Base-by-base conservation (phyloP, 371 early-diverging fungal genomes). In the Mucor saturninus region DNA sequence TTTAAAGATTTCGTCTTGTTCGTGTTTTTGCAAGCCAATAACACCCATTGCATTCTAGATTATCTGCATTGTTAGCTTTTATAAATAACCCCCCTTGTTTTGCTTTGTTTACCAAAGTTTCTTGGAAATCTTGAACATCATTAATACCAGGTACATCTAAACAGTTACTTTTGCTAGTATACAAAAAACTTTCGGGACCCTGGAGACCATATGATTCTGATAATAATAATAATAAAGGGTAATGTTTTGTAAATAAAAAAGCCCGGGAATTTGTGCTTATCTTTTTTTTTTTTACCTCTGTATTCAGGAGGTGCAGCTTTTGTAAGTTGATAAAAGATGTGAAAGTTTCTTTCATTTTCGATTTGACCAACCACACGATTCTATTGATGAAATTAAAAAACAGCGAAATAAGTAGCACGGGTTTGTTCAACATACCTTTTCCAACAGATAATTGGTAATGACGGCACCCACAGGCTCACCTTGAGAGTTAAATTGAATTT, bases 391-490 rank as follows among this genome's bases (percentile, higher is more conserved):
- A 21, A 21, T 21, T 21, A 21, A 21, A 21, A 21, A 21, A 21
- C 21, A 21, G 21, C 21, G 21, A 21, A 21, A 21, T 21, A 21
- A 21, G 21, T 21, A 21, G 21, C 21, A 21, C 21, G 21, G 21
- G 21, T 28, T 11, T 28, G 29, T 30, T 26, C 11, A 50, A 30
- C 48, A 59, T 39, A 91, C 94, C 88, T 98, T 98, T 79, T 99
- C 99, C 30, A 99, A 83, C 45, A 99, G 83, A 75, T 99, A 98
- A 75, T 98, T 98, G 53, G 95, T 95, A 64, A 99, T 98, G 58
- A 93, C 88, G 15, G 99, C 99, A 58, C 99, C 99, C 39, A 93
- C 90, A 15, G 99, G 99, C 60, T 95, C 93, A 29, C 95, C 96
- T 62, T 91, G 87, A 13, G 81, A 62, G 71, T 94, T 94, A 76